phyloP scores from a whole-genome alignment of 495 filamentous ascomycete species.

The Trichoderma asperelloides region DNA sequence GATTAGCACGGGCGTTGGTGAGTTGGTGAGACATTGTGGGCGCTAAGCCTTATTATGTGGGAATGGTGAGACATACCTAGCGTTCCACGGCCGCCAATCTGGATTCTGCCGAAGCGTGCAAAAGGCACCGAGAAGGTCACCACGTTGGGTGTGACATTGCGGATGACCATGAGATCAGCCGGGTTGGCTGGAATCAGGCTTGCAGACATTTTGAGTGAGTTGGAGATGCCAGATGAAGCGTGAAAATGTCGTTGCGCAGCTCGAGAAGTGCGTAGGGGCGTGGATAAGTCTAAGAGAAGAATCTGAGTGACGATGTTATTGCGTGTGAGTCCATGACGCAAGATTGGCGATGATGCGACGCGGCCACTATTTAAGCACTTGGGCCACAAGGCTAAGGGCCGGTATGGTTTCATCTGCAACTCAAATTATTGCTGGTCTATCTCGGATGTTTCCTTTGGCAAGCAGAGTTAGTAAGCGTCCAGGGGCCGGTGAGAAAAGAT shows the following conservation, averaged over 20 bases:
- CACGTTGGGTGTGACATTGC: conserved; percentile 68
- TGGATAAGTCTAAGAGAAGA: background rate
- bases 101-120: conserved; percentile 66
- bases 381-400: background rate
- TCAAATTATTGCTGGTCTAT: background rate
- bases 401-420: background rate
- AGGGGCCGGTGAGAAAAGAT: background rate
- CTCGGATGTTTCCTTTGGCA: background rate
- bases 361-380: background rate
- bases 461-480: background rate
- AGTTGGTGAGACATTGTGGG: background rate
- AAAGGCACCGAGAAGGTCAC: conserved; percentile 81
- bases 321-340: background rate
- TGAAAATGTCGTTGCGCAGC: background rate
- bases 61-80: conserved; percentile 47
- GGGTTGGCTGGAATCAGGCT: conserved; percentile 52
- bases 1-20: background rate
- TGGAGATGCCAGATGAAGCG: background rate
- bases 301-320: background rate
- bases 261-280: background rate
- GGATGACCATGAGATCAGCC: conserved; percentile 75
- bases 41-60: background rate
- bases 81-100: conserved; percentile 80
- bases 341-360: background rate
- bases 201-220: conserved; percentile 27